Evolutionary conservation across 2,329 filamentous ascomycete genomes (phyloP), one percentile per base, ranked within the genome.

Genomic region (Lecanicillium sp.): DNA sequence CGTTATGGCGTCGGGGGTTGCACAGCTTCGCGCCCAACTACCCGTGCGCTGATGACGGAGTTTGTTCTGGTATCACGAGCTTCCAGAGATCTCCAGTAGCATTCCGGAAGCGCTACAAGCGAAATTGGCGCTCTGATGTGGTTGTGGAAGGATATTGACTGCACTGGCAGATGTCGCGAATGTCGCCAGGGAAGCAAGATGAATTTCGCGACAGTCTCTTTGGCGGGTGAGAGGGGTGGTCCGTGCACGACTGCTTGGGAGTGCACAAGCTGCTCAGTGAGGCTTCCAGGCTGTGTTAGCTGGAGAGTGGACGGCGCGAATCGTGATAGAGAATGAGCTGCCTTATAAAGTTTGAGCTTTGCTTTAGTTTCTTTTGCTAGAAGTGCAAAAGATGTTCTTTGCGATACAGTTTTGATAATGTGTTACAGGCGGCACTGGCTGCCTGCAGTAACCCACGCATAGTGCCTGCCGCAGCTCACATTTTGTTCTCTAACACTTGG

Each of bases 131-230:
- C 26, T n/a, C 20, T 30, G n/a, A 29, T 14, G 42, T 10, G 36
- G 43, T 19, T 21, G 40, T 41, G 15, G 37, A 21, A 23, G 11
- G 37, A 23, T n/a, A 37, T 35, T 41, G 35, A 32, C 42, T 17
- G 21, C 36, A 29, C 15, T 40, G 24, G 21, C 36, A 45, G 38
- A 45, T 39, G 39, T 44, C 21, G 30, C 44, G 37, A 47, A 15
- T 38, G 36, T 46, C 43, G 42, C 11, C 20, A 37, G 17, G 30
- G 48, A 33, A 38, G 49, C 20, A 24, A 37, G 21, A 32, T 39
- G 43, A 46, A 51, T 51, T 46, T 51, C 44, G 49, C 49, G 49
- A 51, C 30, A 39, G 37, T 26, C n/a, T 14, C 19, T 40, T 33
- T 37, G 20, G 19, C 17, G 26, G 32, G 23, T 7, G 26, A 44